Evolutionary conservation across 2,329 filamentous ascomycete genomes (phyloP).

Genomic region (Fusarium ambrosium): DNA sequence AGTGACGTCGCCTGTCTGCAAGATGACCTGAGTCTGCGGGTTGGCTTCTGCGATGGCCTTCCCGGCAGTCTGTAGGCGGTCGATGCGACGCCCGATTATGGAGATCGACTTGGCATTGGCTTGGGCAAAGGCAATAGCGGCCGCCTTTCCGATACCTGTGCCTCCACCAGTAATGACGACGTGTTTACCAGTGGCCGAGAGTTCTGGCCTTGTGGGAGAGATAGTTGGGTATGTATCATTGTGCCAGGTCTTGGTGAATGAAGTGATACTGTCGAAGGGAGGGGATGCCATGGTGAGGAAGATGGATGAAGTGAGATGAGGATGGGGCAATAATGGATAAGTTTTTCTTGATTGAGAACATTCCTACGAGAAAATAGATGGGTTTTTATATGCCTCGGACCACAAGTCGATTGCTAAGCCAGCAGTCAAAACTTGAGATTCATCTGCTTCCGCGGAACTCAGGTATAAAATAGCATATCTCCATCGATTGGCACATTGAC

Average conservation of each 20-base stretch:
- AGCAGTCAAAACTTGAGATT: not conserved
- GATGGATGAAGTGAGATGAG: not conserved
- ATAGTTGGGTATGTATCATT: conserved; percentile 47
- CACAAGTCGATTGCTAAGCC: not conserved
- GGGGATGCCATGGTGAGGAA: not conserved
- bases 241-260: conserved; percentile 43
- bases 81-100: conserved; percentile 55
- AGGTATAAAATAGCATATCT: not conserved
- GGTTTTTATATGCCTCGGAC: not conserved
- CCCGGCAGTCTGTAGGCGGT: conserved; percentile 44
- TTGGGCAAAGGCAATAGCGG: conserved; percentile 67
- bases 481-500: not conserved
- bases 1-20: not conserved
- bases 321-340: too few relatives aligned
- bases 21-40: not conserved
- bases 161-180: conserved; percentile 76
- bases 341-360: not conserved
- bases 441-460: not conserved
- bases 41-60: not conserved
- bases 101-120: conserved; percentile 55
- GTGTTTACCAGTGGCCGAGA: conserved; percentile 55
- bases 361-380: too few relatives aligned
- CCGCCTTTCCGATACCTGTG: conserved; percentile 73
- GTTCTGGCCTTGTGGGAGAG: conserved; percentile 47
- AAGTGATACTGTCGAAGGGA: not conserved